A percentile compares a stretch with the other conserved stretches of the same genome.
These are phyloP conservation scores for Davidsoniella eucalypti DNA, from an alignment of 2,329 filamentous ascomycete species.

Conservation along the genomic window DNA sequence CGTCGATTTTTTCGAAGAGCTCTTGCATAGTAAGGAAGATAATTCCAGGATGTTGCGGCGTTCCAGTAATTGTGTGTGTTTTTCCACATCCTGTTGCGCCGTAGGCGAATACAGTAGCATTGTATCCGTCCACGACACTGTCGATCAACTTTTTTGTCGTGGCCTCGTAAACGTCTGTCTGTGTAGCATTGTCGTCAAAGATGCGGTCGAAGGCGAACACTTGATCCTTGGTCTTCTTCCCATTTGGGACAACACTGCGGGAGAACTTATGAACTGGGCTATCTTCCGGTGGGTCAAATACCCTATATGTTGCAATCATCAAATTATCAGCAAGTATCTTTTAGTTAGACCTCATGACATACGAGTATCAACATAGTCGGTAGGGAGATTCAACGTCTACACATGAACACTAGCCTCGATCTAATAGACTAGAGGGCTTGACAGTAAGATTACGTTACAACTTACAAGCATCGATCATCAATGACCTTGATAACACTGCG, in stretches of 20 bases:
- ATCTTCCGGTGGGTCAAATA: constrained; percentile 95
- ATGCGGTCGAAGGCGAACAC: constrained; percentile 94
- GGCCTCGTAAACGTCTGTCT: constrained; percentile 86
- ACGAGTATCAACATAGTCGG: no score
- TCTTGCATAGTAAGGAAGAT: constrained; percentile 99
- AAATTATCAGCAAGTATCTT: no score
- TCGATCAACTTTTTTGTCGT: constrained; percentile 84
- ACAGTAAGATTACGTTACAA: constrained; percentile 14
- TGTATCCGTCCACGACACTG: constrained; percentile 92
- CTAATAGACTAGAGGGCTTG: neutral
- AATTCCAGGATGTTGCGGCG: constrained; percentile 81
- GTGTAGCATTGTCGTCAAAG: constrained; percentile 87
- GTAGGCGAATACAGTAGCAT: constrained; percentile 96
- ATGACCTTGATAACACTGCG: constrained; percentile 89
- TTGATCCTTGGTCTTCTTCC: constrained; percentile 92
- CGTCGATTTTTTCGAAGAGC: constrained; percentile 88
- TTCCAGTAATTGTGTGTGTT: constrained; percentile 93
- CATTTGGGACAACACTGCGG: constrained; percentile 60
- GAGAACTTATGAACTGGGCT: constrained; percentile 80
- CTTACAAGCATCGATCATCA: constrained; percentile 89
- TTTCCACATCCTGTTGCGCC: constrained; percentile 96
- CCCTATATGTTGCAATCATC: constrained; percentile 32
- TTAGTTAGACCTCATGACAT: no score
- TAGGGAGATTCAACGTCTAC: no score
- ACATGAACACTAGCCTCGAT: no score